Conservation (phyloP, 441 rosid genomes). For the Erysimum cheiri region DNA sequence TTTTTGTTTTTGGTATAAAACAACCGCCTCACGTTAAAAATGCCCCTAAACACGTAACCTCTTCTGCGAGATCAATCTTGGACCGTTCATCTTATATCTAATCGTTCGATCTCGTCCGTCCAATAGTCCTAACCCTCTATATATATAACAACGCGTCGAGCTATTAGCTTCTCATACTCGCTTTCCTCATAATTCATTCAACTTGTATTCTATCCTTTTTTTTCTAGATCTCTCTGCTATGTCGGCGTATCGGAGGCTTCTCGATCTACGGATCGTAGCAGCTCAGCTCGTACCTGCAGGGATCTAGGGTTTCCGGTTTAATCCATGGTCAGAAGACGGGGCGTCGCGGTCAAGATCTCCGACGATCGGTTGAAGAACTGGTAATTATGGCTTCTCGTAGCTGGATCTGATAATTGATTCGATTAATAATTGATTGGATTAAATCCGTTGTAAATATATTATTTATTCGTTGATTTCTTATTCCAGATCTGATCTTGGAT, state of each 20-base stretch:
- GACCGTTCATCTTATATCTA: slow-evolving; percentile 28
- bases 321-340: slow-evolving; percentile 7
- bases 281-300: not conserved
- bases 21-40: slow-evolving; percentile 41
- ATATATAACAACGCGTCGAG: slow-evolving; percentile 26
- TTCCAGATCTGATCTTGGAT: slow-evolving; percentile 26
- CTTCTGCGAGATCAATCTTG: not conserved
- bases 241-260: not conserved
- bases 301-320: not conserved
- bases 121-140: slow-evolving; percentile 13
- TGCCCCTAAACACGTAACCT: slow-evolving; percentile 30
- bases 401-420: slow-evolving; percentile 22
- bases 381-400: slow-evolving; percentile 3
- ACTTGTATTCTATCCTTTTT: not conserved
- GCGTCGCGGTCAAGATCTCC: not conserved
- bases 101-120: slow-evolving; percentile 26
- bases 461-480: not conserved
- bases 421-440: too few species aligned
- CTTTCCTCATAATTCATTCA: not conserved
- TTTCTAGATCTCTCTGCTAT: slow-evolving; percentile 3
- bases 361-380: slow-evolving; percentile 2
- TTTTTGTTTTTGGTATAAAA: not conserved
- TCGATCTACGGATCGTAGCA: not conserved
- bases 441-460: not conserved
- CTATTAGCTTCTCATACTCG: not conserved